phyloP scores from a whole-genome alignment of 2,329 filamentous ascomycete genomes.

The Stemphylium lycopersici region DNA sequence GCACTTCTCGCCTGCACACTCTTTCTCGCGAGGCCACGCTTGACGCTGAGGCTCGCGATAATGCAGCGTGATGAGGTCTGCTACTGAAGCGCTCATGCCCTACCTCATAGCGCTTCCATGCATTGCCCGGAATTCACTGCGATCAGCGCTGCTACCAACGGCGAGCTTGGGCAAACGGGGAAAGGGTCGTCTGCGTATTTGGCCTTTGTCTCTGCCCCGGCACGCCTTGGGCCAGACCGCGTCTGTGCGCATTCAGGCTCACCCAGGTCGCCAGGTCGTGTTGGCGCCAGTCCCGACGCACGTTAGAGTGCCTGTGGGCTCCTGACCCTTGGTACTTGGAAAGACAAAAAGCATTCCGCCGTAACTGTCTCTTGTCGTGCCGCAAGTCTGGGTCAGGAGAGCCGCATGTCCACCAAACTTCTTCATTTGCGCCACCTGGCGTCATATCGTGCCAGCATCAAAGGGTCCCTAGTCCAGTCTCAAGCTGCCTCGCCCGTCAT shows the following conservation, averaged over 20 bases:
- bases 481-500: slow-evolving; percentile 15
- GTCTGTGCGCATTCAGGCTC: slow-evolving; percentile 36
- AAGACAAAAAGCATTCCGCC: slow-evolving; percentile 34
- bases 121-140: slow-evolving; percentile 12
- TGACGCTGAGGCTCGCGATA: slow-evolving; percentile 21
- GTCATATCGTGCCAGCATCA: slow-evolving; percentile 4
- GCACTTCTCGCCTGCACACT: slow-evolving; percentile 19
- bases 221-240: slow-evolving; percentile 41
- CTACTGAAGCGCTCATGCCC: slow-evolving; percentile 17
- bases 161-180: slow-evolving; percentile 28
- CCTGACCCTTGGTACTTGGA: slow-evolving; percentile 44
- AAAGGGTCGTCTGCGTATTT: slow-evolving; percentile 27
- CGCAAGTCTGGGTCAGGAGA: slow-evolving; percentile 43
- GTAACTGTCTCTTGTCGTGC: slow-evolving; percentile 39
- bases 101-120: slow-evolving; percentile 18
- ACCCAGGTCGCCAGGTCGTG: slow-evolving; percentile 29
- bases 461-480: slow-evolving; percentile 4
- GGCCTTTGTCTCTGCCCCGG: slow-evolving; percentile 42
- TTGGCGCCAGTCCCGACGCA: slow-evolving; percentile 47
- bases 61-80: slow-evolving; percentile 23
- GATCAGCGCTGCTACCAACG: slow-evolving; percentile 26
- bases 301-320: slow-evolving; percentile 30
- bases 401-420: slow-evolving; percentile 33
- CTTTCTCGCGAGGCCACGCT: slow-evolving; percentile 12
- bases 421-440: slow-evolving; percentile 13